Base-by-base conservation (phyloP, 345 rosid genomes). In the Nasturtium officinale region DNA sequence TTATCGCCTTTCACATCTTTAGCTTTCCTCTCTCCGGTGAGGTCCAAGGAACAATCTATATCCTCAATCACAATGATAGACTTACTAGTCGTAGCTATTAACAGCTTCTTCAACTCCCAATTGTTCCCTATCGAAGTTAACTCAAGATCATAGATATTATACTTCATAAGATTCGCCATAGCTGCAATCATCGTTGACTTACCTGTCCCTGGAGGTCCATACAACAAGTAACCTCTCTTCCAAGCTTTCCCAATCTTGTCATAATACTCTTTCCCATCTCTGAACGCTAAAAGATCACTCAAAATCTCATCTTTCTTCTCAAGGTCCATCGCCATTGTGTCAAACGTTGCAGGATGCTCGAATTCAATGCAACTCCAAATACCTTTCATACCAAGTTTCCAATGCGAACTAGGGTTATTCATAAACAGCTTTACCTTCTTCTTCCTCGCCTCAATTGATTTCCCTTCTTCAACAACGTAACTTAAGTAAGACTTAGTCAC, bases 381-480 rank as follows among this genome's bases (percentile, higher is more conserved):
- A 72, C 56, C 28, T 32, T 53, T 72, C 66, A 26, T 37, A 6
- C n/a, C 4, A 46, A 2, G 0, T 5, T 74, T 69, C 72, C 71
- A 64, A 33, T 15, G 18, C 11, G 3, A 51, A 1, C 83, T 65
- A 0, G 83, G 82, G 32, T 79, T 80, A 53, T 87, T 88, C 16
- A 85, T 83, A 66, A 63, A 82, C 30, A 88, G 74, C 82, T 66
- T 84, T 33, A 86, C 62, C 75, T 75, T 82, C 52, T 84, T 64
- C 57, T 78, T 88, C 60, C 77, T 78, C 8, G 69, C 78, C 60
- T 57, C 74, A 10, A 84, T 82, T 9, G 67, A 83, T 53, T 73
- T 82, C 3, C 85, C 85, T 67, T 84, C 76, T 65, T 77, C 77
- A 30, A 84, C n/a, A 10, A 85, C 87, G 48, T 82, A 81, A 3